A percentile compares a stretch with the other conserved stretches of the same genome.
These are phyloP conservation scores for Barnettozyma californica DNA, from an alignment of 805 yeast genomes.

Conservation along the genomic window DNA sequence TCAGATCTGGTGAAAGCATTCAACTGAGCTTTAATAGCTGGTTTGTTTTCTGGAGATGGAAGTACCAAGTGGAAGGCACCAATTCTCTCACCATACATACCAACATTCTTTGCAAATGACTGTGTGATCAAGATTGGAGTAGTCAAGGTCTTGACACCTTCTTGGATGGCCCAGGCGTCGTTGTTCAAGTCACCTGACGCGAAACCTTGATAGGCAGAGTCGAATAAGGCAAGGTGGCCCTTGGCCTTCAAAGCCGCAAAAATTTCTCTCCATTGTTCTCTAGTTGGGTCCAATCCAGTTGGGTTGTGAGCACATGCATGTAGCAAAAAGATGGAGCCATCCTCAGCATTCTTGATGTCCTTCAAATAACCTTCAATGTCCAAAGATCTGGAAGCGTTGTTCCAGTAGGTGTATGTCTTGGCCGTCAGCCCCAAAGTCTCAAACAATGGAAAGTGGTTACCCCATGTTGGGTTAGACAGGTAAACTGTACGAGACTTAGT, in stretches of 20 bases:
- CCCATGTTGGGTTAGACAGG: slow-evolving; percentile 94
- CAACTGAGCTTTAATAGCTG: slow-evolving; percentile 70
- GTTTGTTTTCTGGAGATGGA: slow-evolving; percentile 38
- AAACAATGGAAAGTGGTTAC: slow-evolving; percentile 86
- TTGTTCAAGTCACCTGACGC: slow-evolving; percentile 81
- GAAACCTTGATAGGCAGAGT: slow-evolving; percentile 96
- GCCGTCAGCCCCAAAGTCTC: slow-evolving; percentile 61
- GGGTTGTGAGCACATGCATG: slow-evolving; percentile 99
- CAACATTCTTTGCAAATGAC: slow-evolving; percentile 94
- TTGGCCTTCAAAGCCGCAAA: slow-evolving; percentile 53
- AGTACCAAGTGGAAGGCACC: slow-evolving; percentile 84
- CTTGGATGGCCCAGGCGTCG: slow-evolving; percentile 75
- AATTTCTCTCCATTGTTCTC: slow-evolving; percentile 73
- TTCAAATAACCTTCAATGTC: slow-evolving; percentile 63
- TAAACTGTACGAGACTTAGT: slow-evolving; percentile 46
- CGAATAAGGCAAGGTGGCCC: slow-evolving; percentile 78
- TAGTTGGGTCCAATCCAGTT: slow-evolving; percentile 90
- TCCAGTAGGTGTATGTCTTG: slow-evolving; percentile 81
- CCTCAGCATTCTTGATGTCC: slow-evolving; percentile 60
- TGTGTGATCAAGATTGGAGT: slow-evolving; percentile 77
- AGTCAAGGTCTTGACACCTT: slow-evolving; percentile 46
- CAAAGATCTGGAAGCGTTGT: slow-evolving; percentile 60
- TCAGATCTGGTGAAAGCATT: slow-evolving; percentile 73
- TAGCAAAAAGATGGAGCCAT: slow-evolving; percentile 73
- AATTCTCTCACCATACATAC: slow-evolving; percentile 96